Evolutionary conservation across 345 rosid genomes (phyloP).

Genomic region (Toxicodendron radicans): DNA sequence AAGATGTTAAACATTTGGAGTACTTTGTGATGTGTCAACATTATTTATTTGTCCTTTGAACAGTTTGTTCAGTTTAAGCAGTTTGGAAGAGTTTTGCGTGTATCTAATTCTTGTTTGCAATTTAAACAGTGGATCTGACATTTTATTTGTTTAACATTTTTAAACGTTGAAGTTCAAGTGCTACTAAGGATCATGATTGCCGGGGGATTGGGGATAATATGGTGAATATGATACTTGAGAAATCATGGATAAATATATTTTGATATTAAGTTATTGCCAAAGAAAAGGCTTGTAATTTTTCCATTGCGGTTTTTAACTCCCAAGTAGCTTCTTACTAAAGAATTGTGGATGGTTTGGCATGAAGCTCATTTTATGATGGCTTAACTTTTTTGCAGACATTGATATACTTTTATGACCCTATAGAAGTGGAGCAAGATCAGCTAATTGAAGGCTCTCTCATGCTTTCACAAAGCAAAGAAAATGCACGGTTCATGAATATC

Average conservation of each 20-base stretch:
- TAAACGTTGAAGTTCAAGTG: background rate
- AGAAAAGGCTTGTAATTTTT: conserved; percentile 1
- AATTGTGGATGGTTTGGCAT: background rate
- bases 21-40: background rate
- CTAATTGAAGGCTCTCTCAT: conserved; percentile 76
- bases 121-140: background rate
- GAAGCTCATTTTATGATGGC: background rate
- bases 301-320: background rate
- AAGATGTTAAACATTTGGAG: background rate
- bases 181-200: background rate
- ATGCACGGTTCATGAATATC: conserved; percentile 91
- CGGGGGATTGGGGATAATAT: background rate
- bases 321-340: background rate
- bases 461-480: conserved; percentile 89
- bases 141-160: background rate
- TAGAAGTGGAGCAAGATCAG: conserved; percentile 91
- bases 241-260: background rate
- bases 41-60: background rate
- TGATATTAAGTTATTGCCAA: background rate
- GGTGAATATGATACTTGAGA: background rate
- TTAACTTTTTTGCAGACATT: conserved; percentile 64
- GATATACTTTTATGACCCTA: conserved; percentile 89
- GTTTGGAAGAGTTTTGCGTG: background rate
- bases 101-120: background rate
- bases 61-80: conserved; percentile 2